phyloP scores from a whole-genome alignment of 2,329 filamentous ascomycete species.

The Iodosphaeria phyllophila region DNA sequence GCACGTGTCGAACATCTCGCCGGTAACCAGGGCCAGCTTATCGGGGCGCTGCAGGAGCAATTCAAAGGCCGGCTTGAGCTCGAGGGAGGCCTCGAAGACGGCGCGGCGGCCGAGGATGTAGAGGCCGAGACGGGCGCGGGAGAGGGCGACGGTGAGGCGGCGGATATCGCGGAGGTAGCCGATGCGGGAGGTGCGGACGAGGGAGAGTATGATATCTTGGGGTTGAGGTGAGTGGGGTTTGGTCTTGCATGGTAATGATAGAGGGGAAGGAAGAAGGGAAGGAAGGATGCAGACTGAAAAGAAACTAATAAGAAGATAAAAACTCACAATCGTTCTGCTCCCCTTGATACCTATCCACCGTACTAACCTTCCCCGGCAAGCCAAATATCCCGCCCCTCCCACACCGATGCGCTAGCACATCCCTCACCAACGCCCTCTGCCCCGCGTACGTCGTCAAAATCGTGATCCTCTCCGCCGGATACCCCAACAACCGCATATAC shows the following conservation, averaged over 20 bases:
- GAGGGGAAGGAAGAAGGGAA: too few relatives aligned
- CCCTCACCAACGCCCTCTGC: conserved; percentile 70
- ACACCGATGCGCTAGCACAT: conserved; percentile 73
- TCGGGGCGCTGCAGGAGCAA: conserved; percentile 59
- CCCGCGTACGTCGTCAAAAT: conserved; percentile 91
- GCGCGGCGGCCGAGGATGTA: conserved; percentile 80
- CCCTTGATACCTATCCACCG: conserved; percentile 96
- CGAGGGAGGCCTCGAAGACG: conserved; percentile 76
- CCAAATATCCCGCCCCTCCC: conserved; percentile 72
- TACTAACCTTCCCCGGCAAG: conserved; percentile 74
- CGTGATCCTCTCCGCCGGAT: conserved; percentile 65
- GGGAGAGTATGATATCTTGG: conserved; percentile 79
- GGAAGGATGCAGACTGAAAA: too few relatives aligned
- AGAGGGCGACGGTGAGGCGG: conserved; percentile 84
- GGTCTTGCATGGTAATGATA: too few relatives aligned
- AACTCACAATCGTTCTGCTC: conserved; percentile 95
- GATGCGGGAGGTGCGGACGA: conserved; percentile 73
- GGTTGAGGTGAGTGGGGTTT: background rate
- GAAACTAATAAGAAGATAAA: background rate
- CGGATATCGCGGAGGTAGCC: conserved; percentile 89
- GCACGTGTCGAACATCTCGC: conserved; percentile 73
- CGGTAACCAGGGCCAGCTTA: conserved; percentile 63
- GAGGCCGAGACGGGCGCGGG: conserved; percentile 74
- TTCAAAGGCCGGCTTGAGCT: conserved; percentile 75
- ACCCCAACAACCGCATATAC: conserved; percentile 93